Base-by-base conservation (phyloP, 495 filamentous ascomycete genomes). In the Penicillium malachiteum region DNA sequence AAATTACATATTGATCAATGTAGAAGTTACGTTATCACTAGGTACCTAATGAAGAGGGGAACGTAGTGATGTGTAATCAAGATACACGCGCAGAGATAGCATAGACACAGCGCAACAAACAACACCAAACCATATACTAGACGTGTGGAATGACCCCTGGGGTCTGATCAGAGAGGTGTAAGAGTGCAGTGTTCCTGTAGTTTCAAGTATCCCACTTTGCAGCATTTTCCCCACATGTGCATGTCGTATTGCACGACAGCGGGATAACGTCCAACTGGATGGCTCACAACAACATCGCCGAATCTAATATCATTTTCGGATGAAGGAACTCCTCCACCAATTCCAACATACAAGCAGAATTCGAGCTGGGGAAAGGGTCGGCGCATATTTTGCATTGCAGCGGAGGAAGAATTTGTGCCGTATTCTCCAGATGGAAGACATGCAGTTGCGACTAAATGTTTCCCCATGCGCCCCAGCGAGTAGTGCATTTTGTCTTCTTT, bases 401-500 rank as follows among this genome's bases (percentile, higher is more conserved):
- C 63, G 8, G 69, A 60, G 7, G 64, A 61, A 4, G 57, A 44
- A 12, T 37, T 49, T 26, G 38, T 63, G 3, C 64, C 65, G 21
- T 64, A 64, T 14, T 55, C 56, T 4, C 59, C 65, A 7, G 53
- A 53, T 5, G 67, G 65, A 1, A 71, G 47, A 52, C 53, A 58
- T 2, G 70, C 55, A 18, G 67, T 55, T 10, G 68, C 65, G 7
- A 70, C 53, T 34, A 64, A 64, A 42, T 73, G 71, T 4, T 31
- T n/a, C 7, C 68, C 68, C 21, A 79, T 75, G 34, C 57, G 59
- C 10, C 77, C 76, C 1, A 78, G 43, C 0, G 57, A 55, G 45
- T 78, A 79, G 17, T 60, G 55, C 39, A 75, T 78, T 16, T 52
- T 48, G 31, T 48, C 45, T 16, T 33, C 31, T 35, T 48, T 18